Evolutionary conservation across 192 early-diverging fungal genomes (phyloP).

Genomic region (Coemansia sp.): DNA sequence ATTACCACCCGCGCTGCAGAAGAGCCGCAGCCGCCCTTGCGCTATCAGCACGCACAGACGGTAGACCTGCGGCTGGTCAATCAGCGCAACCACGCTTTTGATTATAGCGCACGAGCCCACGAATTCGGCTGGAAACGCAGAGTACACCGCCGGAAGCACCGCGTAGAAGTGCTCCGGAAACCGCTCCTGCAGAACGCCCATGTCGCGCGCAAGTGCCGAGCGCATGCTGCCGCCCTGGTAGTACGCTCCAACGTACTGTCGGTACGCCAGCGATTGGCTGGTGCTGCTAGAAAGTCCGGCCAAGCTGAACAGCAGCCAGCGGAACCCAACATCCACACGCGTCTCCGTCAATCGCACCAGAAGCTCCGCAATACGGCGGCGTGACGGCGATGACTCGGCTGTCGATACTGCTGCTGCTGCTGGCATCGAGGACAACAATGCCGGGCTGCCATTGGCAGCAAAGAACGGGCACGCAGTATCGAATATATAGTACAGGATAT

Average conservation of each 20-base stretch:
- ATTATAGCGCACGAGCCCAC: constrained; percentile 38
- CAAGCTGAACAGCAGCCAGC: constrained; percentile 24
- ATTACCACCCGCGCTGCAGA: constrained; percentile 10
- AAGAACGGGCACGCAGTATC: constrained; percentile 1
- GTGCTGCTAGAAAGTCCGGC: background rate
- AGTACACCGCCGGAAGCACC: constrained; percentile 33
- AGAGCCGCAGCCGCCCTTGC: constrained; percentile 25
- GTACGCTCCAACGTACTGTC: constrained; percentile 21
- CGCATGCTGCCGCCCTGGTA: constrained; percentile 20
- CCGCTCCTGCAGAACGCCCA: constrained; percentile 52
- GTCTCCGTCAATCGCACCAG: constrained; percentile 32
- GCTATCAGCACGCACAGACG: constrained; percentile 26
- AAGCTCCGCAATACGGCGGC: constrained; percentile 13
- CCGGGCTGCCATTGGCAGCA: background rate
- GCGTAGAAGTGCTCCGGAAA: constrained; percentile 48
- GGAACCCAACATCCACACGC: constrained; percentile 42
- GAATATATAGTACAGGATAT: constrained; percentile 21
- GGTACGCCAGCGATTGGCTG: constrained; percentile 8
- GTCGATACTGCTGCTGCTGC: background rate
- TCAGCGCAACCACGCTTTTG: constrained; percentile 39
- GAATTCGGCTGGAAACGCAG: constrained; percentile 39
- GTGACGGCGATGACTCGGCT: background rate
- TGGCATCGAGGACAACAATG: background rate
- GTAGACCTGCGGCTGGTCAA: constrained; percentile 58
- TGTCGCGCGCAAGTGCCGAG: constrained; percentile 47